Evolutionary conservation across 2,329 filamentous ascomycete species (phyloP), one percentile per base, ranked within the genome.

Genomic region (Zasmidium citrigriseum): DNA sequence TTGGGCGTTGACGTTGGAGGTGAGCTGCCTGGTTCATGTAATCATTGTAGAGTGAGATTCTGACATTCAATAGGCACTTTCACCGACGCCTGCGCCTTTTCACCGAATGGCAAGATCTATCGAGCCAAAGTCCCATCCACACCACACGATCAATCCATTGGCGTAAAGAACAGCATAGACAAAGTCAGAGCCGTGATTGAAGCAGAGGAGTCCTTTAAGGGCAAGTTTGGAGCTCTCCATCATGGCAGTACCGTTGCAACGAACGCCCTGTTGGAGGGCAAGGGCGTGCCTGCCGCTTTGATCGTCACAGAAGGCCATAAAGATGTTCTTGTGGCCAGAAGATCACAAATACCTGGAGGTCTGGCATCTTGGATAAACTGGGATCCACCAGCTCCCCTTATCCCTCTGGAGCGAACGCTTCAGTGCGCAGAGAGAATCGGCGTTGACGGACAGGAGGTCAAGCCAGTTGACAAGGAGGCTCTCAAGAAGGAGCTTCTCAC

Each of bases 231-330:
- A 10, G 64, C 66, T 38, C 60, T 68, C 2, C 65, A 68, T 25
- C 66, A 68, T 56, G 66, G 66, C 25, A 60, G 54, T 41, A 68
- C 66, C 9, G 65, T 68, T 4, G 66, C 66, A 2, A 68, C 66
- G 14, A 68, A 68, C 53, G 66, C 65, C 18, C 47, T 68, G 20
- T 53, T 68, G 10, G 66, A 68, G 57, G 66, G 66, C 45, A 68
- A 67, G 44, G 64, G 66, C 16, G 66, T 67, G 2, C 66, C 66
- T 11, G 65, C 66, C 16, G 66, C 66, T 12, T 54, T 68, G 14
- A 62, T 68, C 22, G 66, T 68, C 4, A 68, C 66, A 5, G 59
- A 68, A 52, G 66, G 66, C n/a, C 66, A 68, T 50, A 67, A 68
- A 52, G 66, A 68, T 57, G 65, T 68, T 11, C 27, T 68, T 21